Evolutionary conservation across 768 basidiomycete species (phyloP).

Genomic region (Naganishia friedmannii): DNA sequence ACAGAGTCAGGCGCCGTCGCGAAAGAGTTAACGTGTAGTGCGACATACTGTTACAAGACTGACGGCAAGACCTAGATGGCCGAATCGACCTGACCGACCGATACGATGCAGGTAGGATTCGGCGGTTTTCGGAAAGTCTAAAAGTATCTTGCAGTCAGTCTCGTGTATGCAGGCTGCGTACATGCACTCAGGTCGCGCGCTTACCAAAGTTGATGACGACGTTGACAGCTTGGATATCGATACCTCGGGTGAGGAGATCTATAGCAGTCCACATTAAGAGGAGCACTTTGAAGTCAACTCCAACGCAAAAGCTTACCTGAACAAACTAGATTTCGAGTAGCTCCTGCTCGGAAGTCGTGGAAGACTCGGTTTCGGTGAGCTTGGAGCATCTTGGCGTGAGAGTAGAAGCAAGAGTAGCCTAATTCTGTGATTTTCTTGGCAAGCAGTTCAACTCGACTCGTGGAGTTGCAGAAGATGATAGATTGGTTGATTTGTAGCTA

Average conservation of each 20-base stretch:
- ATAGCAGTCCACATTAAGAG: neutral
- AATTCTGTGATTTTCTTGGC: conserved; percentile 99
- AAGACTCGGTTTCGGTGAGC: conserved; percentile 98
- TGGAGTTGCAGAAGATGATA: conserved; percentile 99
- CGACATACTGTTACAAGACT: conserved; percentile 74
- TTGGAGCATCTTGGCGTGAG: conserved; percentile 99
- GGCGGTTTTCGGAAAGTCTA: conserved; percentile 91
- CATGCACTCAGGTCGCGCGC: neutral
- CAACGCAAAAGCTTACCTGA: conserved; percentile 51
- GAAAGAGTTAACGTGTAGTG: neutral
- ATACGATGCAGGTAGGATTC: conserved; percentile 99
- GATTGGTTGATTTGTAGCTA: conserved; percentile 99
- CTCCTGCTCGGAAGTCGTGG: conserved; percentile 98
- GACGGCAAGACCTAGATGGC: conserved; percentile 93
- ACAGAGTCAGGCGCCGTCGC: neutral
- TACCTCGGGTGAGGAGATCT: conserved; percentile 95
- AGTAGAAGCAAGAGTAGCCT: conserved; percentile 99
- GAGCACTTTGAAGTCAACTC: neutral
- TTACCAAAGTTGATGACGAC: conserved; percentile 94
- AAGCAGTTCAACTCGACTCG: conserved; percentile 97
- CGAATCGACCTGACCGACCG: conserved; percentile 94
- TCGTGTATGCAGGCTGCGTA: too few species aligned
- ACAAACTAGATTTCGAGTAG: conserved; percentile 98
- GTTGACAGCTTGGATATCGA: conserved; percentile 99
- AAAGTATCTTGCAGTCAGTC: neutral